phyloP scores from a whole-genome alignment of 768 basidiomycete genomes.

The Kwoniella europaea region DNA sequence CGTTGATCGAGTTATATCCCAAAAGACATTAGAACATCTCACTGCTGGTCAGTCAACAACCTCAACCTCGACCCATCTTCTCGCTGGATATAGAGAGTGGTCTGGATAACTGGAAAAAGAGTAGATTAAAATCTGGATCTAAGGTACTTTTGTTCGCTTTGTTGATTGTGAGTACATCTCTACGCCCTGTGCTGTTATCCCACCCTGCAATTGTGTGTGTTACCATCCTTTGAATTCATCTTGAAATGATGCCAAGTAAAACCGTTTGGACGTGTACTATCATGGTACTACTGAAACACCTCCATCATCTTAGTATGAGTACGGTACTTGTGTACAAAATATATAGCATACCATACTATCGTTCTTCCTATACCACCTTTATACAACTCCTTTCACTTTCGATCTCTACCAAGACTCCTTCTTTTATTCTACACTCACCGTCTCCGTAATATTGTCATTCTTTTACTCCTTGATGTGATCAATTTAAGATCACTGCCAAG shows the following conservation, averaged over 20 bases:
- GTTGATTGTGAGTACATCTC: slow-evolving; percentile 7
- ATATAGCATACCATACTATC: neutral
- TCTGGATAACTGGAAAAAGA: too few species aligned
- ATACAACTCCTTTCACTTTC: neutral
- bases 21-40: neutral
- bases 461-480: neutral
- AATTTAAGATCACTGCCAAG: neutral
- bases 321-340: neutral
- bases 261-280: neutral
- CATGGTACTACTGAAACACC: neutral
- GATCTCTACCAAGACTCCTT: neutral
- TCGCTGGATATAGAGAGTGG: too few species aligned
- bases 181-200: neutral
- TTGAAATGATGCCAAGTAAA: neutral
- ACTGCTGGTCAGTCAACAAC: slow-evolving; percentile 22
- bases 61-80: neutral
- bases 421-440: neutral
- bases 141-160: neutral
- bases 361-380: neutral
- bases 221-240: slow-evolving; percentile 4
- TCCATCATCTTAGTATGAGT: neutral
- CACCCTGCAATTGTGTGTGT: slow-evolving; percentile 4
- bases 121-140: neutral
- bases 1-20: slow-evolving; percentile 7
- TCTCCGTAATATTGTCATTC: neutral